Evolutionary conservation across 129 eudicot genomes (phyloP).

Genomic region (Solidago caesia): DNA sequence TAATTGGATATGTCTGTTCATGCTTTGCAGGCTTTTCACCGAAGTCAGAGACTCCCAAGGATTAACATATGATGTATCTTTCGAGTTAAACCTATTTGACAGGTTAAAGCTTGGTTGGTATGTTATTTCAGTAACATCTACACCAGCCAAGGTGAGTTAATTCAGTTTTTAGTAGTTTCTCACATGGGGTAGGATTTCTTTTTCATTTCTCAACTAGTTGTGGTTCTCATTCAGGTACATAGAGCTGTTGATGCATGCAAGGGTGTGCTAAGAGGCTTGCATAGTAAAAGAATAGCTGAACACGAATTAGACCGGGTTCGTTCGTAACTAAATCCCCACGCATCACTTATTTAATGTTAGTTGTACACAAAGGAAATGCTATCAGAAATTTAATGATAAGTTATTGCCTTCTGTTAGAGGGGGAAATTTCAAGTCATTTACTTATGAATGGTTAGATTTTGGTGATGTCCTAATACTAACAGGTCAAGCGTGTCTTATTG

Average conservation of each 20-base stretch:
- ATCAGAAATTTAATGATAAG: too few relatives aligned
- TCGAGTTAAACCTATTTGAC: constrained; percentile 90
- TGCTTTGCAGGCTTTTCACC: constrained; percentile 77
- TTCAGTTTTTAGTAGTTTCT: background rate
- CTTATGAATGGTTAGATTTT: too few relatives aligned
- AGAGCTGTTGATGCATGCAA: constrained; percentile 99
- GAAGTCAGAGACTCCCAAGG: constrained; percentile 98
- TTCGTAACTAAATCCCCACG: constrained; percentile 6
- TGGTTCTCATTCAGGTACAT: constrained; percentile 56
- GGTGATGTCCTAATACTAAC: too few relatives aligned
- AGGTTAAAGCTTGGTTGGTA: constrained; percentile 95
- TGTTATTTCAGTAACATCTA: constrained; percentile 96
- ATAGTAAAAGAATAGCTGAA: constrained; percentile 66
- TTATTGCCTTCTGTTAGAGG: too few relatives aligned
- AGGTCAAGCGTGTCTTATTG: too few relatives aligned
- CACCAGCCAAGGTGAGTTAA: constrained; percentile 79
- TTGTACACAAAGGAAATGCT: too few relatives aligned
- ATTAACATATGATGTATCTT: constrained; percentile 94
- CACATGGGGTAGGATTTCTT: background rate
- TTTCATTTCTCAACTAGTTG: constrained; percentile 18
- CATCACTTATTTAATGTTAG: background rate
- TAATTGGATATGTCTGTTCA: background rate
- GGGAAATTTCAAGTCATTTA: too few relatives aligned
- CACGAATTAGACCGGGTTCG: constrained; percentile 95
- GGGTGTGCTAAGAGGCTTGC: constrained; percentile 87